A percentile compares a stretch with the other conserved stretches of the same genome.
phyloP scores from a whole-genome alignment of 2,329 filamentous ascomycete genomes.

The Elsinoe arachidis region DNA sequence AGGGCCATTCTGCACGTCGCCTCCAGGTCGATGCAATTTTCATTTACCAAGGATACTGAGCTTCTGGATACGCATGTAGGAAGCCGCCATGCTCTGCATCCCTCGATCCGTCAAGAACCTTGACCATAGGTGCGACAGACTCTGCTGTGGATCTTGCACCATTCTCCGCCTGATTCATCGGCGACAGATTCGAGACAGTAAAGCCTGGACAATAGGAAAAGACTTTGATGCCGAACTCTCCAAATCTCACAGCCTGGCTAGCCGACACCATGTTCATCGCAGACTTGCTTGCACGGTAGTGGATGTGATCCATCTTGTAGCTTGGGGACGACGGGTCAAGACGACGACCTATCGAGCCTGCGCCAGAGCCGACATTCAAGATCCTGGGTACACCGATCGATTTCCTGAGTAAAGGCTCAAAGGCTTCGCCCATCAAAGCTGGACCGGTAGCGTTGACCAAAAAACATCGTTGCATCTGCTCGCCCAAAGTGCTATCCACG shows the following conservation, averaged over 20 bases:
- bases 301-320: conserved; percentile 23
- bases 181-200: conserved; percentile 28
- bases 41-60: conserved; percentile 25
- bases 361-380: conserved; percentile 30
- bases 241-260: conserved; percentile 23
- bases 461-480: conserved; percentile 23
- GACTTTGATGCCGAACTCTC: conserved; percentile 27
- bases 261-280: conserved; percentile 34
- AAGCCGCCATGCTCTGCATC: conserved; percentile 28
- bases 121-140: conserved; percentile 28
- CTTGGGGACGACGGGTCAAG: conserved; percentile 22
- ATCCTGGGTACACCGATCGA: conserved; percentile 20
- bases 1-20: no score
- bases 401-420: conserved; percentile 23
- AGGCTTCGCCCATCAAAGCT: conserved; percentile 19
- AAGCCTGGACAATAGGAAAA: conserved; percentile 34
- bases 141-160: conserved; percentile 30
- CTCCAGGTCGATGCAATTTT: neutral
- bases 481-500: conserved; percentile 20
- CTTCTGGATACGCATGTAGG: conserved; percentile 26
- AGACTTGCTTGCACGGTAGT: conserved; percentile 32
- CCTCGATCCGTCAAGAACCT: conserved; percentile 29
- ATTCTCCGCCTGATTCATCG: conserved; percentile 27
- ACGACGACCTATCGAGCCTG: conserved; percentile 27
- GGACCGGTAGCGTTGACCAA: conserved; percentile 23